Percentiles rank a stretch among this genome's conserved stretches.
Conservation (phyloP, 768 basidiomycete genomes). For the Termitomyces sp. region DNA sequence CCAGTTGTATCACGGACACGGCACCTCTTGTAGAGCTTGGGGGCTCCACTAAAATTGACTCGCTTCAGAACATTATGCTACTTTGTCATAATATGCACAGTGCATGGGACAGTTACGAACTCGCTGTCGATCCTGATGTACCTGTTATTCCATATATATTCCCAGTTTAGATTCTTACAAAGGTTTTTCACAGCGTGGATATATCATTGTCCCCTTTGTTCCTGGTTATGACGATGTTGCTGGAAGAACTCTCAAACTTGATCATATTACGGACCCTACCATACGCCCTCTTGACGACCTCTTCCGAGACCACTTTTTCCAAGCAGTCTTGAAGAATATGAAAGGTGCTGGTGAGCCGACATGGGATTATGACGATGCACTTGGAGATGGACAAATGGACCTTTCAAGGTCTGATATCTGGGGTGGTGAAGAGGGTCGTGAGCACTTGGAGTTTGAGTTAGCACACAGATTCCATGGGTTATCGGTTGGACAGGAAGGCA, state of each 20-base stretch:
- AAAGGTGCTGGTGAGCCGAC: not conserved
- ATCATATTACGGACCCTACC: not conserved
- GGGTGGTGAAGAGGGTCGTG: not conserved
- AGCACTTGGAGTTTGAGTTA: not conserved
- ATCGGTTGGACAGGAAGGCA: not conserved
- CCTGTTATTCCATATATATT: not conserved
- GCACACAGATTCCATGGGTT: not conserved
- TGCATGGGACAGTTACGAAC: no score
- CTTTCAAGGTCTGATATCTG: not conserved
- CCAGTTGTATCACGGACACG: no score
- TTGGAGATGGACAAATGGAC: not conserved
- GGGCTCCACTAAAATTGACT: no score
- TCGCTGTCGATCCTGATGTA: no score
- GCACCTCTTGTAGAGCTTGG: no score
- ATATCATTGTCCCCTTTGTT: not conserved
- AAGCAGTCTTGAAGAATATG: not conserved
- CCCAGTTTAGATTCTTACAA: not conserved
- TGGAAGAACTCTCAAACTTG: no score
- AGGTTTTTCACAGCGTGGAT: not conserved
- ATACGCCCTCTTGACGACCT: not conserved
- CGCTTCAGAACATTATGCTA: no score
- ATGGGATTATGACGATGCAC: not conserved
- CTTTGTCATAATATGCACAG: no score
- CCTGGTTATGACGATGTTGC: not conserved
- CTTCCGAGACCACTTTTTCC: not conserved